A percentile compares a stretch with the other conserved stretches of the same genome.
These are phyloP conservation scores for Pelargonium nanum DNA, from an alignment of 345 rosid species.

Conservation along the genomic window DNA sequence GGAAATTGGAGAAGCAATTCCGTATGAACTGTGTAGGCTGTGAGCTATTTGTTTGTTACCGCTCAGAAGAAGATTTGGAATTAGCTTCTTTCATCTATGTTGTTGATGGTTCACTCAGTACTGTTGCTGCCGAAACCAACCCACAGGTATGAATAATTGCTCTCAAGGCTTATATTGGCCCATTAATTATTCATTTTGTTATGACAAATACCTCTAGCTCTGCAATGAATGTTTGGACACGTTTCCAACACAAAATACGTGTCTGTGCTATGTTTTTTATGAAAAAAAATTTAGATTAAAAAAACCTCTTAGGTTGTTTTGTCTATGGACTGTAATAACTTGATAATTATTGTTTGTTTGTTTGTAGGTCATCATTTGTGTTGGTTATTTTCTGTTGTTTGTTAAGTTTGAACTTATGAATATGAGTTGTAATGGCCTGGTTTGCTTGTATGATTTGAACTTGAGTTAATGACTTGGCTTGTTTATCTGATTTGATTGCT, in stretches of 20 bases:
- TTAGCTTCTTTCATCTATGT: conserved; percentile 58
- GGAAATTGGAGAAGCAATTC: conserved; percentile 89
- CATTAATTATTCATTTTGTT: neutral
- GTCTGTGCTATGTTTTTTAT: neutral
- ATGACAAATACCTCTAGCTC: neutral
- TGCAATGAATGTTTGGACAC: neutral
- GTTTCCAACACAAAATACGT: neutral
- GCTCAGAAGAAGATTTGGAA: conserved; percentile 83
- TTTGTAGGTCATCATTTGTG: too few relatives aligned
- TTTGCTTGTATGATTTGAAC: too few relatives aligned
- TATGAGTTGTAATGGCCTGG: too few relatives aligned
- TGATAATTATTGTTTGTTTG: too few relatives aligned
- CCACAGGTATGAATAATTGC: conserved; percentile 7
- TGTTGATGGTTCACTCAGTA: conserved; percentile 27
- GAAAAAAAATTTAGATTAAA: too few relatives aligned
- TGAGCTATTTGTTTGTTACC: conserved; percentile 80
- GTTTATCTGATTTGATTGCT: too few relatives aligned
- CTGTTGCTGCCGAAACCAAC: conserved; percentile 11
- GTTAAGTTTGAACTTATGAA: too few relatives aligned
- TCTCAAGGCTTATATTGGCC: neutral
- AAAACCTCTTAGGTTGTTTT: too few relatives aligned
- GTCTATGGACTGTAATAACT: too few relatives aligned
- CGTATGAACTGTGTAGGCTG: conserved; percentile 95
- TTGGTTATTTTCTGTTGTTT: too few relatives aligned
- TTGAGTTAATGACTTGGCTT: too few relatives aligned